Conservation (phyloP, 768 basidiomycete genomes). For the Asterophora lycoperdoides region DNA sequence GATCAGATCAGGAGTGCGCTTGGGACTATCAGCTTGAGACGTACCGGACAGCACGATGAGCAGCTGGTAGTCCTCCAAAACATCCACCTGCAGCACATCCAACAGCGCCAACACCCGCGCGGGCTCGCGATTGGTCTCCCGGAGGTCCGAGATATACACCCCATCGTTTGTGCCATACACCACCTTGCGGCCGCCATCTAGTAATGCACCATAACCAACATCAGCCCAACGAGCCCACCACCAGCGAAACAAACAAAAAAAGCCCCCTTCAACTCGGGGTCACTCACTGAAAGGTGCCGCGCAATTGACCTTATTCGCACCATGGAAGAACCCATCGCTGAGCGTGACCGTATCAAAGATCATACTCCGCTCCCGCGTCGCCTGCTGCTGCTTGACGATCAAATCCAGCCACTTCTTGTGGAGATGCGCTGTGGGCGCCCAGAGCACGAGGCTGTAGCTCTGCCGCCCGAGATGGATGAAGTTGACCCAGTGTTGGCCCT, state of each 20-base stretch:
- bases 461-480: slow-evolving; percentile 93
- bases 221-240: no score
- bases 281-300: slow-evolving; percentile 85
- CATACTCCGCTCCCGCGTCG: slow-evolving; percentile 75
- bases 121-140: slow-evolving; percentile 73
- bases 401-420: slow-evolving; percentile 94
- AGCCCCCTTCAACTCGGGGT: no score
- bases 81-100: slow-evolving; percentile 93
- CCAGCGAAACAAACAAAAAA: no score
- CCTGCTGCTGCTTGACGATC: slow-evolving; percentile 86
- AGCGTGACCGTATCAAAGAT: slow-evolving; percentile 84
- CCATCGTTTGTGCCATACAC: slow-evolving; percentile 98
- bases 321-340: slow-evolving; percentile 85
- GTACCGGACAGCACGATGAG: slow-evolving; percentile 97
- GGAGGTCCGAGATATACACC: slow-evolving; percentile 88
- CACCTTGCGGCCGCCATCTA: slow-evolving; percentile 78
- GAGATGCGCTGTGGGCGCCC: slow-evolving; percentile 79
- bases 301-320: slow-evolving; percentile 86
- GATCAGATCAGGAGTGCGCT: neutral
- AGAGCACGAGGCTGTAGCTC: slow-evolving; percentile 86
- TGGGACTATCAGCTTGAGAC: slow-evolving; percentile 15
- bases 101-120: slow-evolving; percentile 84
- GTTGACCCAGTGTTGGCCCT: slow-evolving; percentile 87
- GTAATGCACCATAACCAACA: no score
- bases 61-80: slow-evolving; percentile 92